Evolutionary conservation across 176 grass and related monocot genomes (phyloP).

Genomic region (sorghum (Sorghum bicolor)): Sorghum_bicolor_NCBIv3 NC_012879.2:60853001-60853500

Average conservation of each 20-base stretch:
- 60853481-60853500: constrained; percentile 87
- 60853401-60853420: not conserved
- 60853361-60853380: constrained; percentile 32
- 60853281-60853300: not conserved
- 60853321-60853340: not conserved
- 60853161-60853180: not conserved
- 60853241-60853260: not conserved
- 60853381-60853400: constrained; percentile 22
- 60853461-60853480: constrained; percentile 90
- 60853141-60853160: not conserved
- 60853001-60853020: not conserved
- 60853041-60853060: not conserved
- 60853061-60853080: not conserved
- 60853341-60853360: not conserved
- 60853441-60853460: constrained; percentile 40
- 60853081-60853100: not conserved
- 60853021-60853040: not conserved
- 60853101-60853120: not conserved
- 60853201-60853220: not conserved
- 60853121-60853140: not conserved
- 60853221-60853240: constrained; percentile 19
- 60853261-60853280: not conserved
- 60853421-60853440: not conserved
- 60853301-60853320: not conserved
- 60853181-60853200: not conserved